Conservation (phyloP, 768 basidiomycete species). For the Panaeolus papilionaceus region DNA sequence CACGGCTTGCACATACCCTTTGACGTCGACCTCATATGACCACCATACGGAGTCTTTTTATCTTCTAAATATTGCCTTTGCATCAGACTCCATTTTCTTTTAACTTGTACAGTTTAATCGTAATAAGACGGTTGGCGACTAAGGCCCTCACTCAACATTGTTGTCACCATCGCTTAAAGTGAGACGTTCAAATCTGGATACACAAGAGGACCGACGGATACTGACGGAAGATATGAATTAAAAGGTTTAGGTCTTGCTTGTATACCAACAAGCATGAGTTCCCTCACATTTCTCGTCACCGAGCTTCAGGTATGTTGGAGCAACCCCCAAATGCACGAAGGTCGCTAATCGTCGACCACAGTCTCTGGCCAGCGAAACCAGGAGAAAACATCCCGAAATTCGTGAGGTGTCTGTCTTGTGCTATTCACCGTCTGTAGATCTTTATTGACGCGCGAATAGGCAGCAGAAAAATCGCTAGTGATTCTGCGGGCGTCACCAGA, state of each 20-base stretch:
- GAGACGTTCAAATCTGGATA: slow-evolving; percentile 15
- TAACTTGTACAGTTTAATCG: slow-evolving; percentile 6
- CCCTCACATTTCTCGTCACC: slow-evolving; percentile 72
- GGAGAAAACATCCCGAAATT: slow-evolving; percentile 90
- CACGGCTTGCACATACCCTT: not conserved
- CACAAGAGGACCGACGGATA: not conserved
- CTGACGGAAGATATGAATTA: not conserved
- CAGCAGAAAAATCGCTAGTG: slow-evolving; percentile 86
- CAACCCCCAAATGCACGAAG: not conserved
- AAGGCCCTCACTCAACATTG: not conserved
- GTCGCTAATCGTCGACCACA: slow-evolving; percentile 32
- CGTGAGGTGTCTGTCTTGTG: slow-evolving; percentile 70
- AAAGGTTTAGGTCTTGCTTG: not conserved
- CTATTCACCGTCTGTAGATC: slow-evolving; percentile 17
- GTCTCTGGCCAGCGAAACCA: slow-evolving; percentile 89
- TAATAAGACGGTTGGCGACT: not conserved
- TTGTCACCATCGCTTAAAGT: slow-evolving; percentile 9
- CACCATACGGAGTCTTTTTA: not conserved
- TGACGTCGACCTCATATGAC: not conserved
- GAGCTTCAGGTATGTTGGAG: slow-evolving; percentile 58
- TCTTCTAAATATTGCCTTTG: not conserved
- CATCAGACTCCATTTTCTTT: not conserved
- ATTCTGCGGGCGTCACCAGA: slow-evolving; percentile 85
- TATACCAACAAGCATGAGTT: slow-evolving; percentile 51
- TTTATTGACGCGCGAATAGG: slow-evolving; percentile 48